phyloP scores from a whole-genome alignment of 2,329 filamentous ascomycete species.

The Orbilia quercus region DNA sequence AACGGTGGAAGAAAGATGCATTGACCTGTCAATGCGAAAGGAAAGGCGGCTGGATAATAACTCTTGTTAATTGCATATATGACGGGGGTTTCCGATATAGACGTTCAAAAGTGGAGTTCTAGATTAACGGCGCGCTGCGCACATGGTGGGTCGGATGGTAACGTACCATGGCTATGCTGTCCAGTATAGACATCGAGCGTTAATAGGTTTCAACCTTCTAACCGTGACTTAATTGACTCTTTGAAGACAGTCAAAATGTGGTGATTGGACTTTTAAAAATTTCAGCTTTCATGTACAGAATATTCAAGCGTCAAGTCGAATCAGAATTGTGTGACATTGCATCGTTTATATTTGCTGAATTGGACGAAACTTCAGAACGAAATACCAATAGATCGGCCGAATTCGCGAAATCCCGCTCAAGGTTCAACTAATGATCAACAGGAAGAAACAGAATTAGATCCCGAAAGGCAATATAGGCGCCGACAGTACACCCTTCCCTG shows the following conservation, averaged over 20 bases:
- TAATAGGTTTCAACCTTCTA: no score
- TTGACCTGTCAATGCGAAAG: conserved; percentile 23
- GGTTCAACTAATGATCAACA: no score
- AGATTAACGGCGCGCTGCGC: not conserved
- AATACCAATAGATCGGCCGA: not conserved
- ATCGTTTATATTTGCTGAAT: no score
- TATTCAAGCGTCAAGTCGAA: no score
- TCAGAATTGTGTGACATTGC: not conserved
- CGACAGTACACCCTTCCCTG: not conserved
- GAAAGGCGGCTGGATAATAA: conserved; percentile 19
- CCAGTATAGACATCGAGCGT: not conserved
- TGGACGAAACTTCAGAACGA: no score
- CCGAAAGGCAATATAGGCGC: conserved; percentile 16
- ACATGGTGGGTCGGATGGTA: no score
- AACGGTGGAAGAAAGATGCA: no score
- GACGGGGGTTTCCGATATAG: conserved; percentile 8
- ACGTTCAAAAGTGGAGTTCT: not conserved
- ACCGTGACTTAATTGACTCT: conserved; percentile 5
- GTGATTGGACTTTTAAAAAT: no score
- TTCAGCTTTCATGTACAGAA: no score
- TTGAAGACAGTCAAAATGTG: conserved; percentile 3
- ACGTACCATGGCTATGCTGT: no score
- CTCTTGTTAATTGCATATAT: not conserved
- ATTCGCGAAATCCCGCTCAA: not conserved
- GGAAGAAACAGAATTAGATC: no score